Conservation (phyloP, 257 asterid genomes). For the Gentiana macrophylla region DNA sequence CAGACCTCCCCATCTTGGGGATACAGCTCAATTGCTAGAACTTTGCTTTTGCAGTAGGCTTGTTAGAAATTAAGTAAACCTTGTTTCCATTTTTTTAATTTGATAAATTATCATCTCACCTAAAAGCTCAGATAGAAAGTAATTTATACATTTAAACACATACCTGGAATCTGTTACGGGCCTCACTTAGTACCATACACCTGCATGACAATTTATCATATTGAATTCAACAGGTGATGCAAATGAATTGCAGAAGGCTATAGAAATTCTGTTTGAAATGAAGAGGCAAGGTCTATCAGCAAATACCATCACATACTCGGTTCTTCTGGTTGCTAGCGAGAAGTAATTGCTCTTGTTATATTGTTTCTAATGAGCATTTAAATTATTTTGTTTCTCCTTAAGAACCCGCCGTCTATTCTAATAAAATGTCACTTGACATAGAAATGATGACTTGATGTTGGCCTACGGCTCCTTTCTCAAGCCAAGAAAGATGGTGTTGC, state of each 20-base stretch:
- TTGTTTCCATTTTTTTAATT: too few species aligned
- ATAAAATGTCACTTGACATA: conserved; percentile 20
- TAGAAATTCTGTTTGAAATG: conserved; percentile 58
- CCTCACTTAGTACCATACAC: background rate
- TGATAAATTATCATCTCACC: too few species aligned
- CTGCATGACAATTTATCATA: background rate
- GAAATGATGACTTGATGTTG: conserved; percentile 76
- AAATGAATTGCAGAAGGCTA: conserved; percentile 66
- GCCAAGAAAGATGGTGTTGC: conserved; percentile 80
- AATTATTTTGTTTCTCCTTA: conserved; percentile 5
- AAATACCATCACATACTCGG: conserved; percentile 81
- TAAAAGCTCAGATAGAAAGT: too few species aligned
- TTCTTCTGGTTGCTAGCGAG: conserved; percentile 81
- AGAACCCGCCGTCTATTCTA: conserved; percentile 11
- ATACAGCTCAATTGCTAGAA: too few species aligned
- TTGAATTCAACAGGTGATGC: conserved; percentile 54
- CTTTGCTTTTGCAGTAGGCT: too few species aligned
- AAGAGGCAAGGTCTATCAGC: conserved; percentile 60
- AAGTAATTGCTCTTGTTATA: conserved; percentile 50
- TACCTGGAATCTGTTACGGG: background rate
- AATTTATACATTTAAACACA: too few species aligned
- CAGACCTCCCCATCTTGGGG: too few species aligned
- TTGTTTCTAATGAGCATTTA: background rate
- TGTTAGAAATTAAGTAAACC: too few species aligned
- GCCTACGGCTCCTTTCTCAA: conserved; percentile 68